Evolutionary conservation across 1,284 basidiomycete species (phyloP).

Genomic region (Ustilago hordei): DNA sequence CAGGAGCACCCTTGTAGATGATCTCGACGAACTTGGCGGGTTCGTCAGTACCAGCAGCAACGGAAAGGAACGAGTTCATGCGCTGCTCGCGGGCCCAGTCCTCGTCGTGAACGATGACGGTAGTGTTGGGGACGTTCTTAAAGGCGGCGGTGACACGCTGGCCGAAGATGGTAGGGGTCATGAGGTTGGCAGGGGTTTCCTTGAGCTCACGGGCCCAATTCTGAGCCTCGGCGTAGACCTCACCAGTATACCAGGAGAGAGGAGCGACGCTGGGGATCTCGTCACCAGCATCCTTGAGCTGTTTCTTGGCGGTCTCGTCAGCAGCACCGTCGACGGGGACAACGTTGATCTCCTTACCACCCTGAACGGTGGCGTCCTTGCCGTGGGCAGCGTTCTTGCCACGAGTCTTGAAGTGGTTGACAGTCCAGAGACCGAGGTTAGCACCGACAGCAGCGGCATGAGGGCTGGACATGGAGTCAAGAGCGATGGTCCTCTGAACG

Average conservation of each 20-base stretch:
- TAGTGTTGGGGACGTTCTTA: slow-evolving; percentile 77
- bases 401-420: slow-evolving; percentile 68
- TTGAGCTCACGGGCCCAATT: slow-evolving; percentile 86
- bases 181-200: slow-evolving; percentile 83
- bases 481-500: slow-evolving; percentile 48
- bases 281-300: slow-evolving; percentile 60
- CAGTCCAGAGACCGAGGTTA: slow-evolving; percentile 61
- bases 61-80: slow-evolving; percentile 90
- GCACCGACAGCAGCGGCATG: slow-evolving; percentile 67
- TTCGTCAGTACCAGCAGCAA: slow-evolving; percentile 83
- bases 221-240: slow-evolving; percentile 80
- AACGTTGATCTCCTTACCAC: slow-evolving; percentile 61
- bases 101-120: slow-evolving; percentile 80
- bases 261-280: slow-evolving; percentile 56
- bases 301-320: slow-evolving; percentile 58
- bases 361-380: slow-evolving; percentile 55
- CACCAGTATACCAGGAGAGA: slow-evolving; percentile 66
- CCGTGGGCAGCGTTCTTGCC: slow-evolving; percentile 56
- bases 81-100: slow-evolving; percentile 86
- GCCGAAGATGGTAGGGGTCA: slow-evolving; percentile 75
- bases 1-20: slow-evolving; percentile 81
- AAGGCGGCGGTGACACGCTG: slow-evolving; percentile 80
- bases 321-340: slow-evolving; percentile 52
- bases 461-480: slow-evolving; percentile 61
- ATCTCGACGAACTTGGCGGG: slow-evolving; percentile 89